Percentiles rank a stretch among this genome's conserved stretches.
phyloP scores from a whole-genome alignment of 805 yeast species.

The Kodamaea sagamina region DNA sequence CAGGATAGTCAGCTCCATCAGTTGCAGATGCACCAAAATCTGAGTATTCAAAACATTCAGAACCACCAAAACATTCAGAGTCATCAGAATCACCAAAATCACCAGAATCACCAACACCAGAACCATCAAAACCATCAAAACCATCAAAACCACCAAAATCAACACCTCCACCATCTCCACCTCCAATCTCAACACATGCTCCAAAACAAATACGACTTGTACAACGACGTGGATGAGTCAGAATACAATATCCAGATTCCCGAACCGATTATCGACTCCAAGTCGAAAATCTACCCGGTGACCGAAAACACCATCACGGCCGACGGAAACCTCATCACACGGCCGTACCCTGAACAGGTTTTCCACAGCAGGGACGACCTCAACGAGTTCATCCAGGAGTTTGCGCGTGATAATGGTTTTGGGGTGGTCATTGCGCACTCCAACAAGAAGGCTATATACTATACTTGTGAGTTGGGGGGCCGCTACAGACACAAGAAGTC shows the following conservation, averaged over 20 bases:
- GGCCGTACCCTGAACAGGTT: constrained; percentile 54
- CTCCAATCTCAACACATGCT: constrained; percentile 16
- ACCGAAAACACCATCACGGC: constrained; percentile 48
- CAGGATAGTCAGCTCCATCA: constrained; percentile 9
- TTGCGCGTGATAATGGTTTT: constrained; percentile 58
- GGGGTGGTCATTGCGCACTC: constrained; percentile 63
- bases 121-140: constrained; percentile 28
- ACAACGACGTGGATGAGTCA: constrained; percentile 31
- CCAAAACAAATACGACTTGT: constrained; percentile 20
- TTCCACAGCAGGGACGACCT: constrained; percentile 52
- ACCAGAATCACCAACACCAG: constrained; percentile 27
- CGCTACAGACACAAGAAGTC: constrained; percentile 53
- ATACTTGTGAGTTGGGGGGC: constrained; percentile 61
- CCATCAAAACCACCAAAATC: constrained; percentile 23
- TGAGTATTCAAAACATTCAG: constrained; percentile 4
- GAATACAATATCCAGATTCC: constrained; percentile 50
- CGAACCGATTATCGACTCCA: constrained; percentile 45
- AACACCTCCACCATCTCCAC: constrained; percentile 26
- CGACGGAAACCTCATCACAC: constrained; percentile 53
- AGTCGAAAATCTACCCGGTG: constrained; percentile 45
- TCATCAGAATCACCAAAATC: constrained; percentile 16
- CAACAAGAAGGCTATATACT: constrained; percentile 58
- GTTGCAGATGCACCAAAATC: constrained; percentile 2
- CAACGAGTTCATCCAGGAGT: constrained; percentile 55
- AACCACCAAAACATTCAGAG: constrained; percentile 21